Base-by-base conservation (phyloP, 768 basidiomycete genomes). In the Podaxis rugospora region DNA sequence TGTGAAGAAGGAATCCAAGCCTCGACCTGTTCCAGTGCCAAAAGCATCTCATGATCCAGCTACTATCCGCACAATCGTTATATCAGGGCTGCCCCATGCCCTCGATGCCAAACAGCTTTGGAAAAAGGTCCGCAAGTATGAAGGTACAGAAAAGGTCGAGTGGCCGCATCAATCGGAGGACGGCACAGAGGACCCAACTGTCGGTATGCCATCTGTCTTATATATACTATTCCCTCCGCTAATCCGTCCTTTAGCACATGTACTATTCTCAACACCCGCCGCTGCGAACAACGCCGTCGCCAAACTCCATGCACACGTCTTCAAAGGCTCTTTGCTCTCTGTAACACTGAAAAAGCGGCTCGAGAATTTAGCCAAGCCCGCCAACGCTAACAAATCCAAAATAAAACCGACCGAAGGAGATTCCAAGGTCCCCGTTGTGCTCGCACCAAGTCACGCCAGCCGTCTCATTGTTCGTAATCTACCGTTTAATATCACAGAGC, bases 401-500 rank as follows among this genome's bases (percentile, higher is more conserved):
- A 64, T 51, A 57, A 23, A 18, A 14, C 58, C 65, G 5, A 75
- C 74, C 64, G 70, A 68, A 10, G 72, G 71, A 28, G 63, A 69
- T 10, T 53, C 71, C 2, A 57, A 55, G 7, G 65, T 66, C 11
- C 28, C 52, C 14, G 71, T 70, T 28, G 72, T 78, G 1, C 27
- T 61, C 16, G 80, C 80, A 1, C 89, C 89, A 0, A 91, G 80
- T 67, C 87, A 87, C 62, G 85, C 86, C 0, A 91, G 85, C 65
- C 83, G 95, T 21, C 82, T 98, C 57, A 96, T 98, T 68, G 83
- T 98, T 25, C 86, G 95, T 62, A 98, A 98, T 71, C 77, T 97
- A 44, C 89, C 93, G 0, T 97, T 85, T 66, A 79, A 92, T 75
- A 83, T 90, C 35, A 89, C 89, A 0, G 89, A 92, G 64, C 85